Evolutionary conservation across 2,329 filamentous ascomycete genomes (phyloP).

Genomic region (Acrocalymma vagum): DNA sequence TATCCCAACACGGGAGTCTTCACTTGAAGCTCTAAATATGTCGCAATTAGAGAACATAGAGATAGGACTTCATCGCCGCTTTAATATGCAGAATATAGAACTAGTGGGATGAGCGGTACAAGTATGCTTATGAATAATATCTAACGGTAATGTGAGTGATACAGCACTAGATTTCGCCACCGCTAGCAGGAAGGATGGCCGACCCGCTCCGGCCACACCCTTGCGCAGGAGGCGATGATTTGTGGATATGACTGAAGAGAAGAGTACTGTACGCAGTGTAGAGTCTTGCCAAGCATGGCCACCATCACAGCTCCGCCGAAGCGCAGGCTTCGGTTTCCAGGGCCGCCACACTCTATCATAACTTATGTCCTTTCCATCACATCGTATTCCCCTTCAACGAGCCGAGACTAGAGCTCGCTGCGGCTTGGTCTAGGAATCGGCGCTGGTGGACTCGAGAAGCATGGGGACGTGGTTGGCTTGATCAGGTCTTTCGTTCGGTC

Average conservation of each 20-base stretch:
- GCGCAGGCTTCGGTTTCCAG: conserved; percentile 11
- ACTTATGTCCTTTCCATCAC: conserved; percentile 11
- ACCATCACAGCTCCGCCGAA: too few relatives aligned
- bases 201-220: conserved; percentile 4
- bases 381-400: conserved; percentile 8
- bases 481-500: conserved; percentile 10
- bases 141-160: too few relatives aligned
- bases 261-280: conserved; percentile 17
- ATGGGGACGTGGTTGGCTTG: conserved; percentile 10
- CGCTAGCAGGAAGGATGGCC: conserved; percentile 4
- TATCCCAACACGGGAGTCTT: too few relatives aligned
- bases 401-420: conserved; percentile 8
- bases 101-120: too few relatives aligned
- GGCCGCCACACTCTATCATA: conserved; percentile 7
- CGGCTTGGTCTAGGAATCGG: conserved; percentile 9
- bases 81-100: too few relatives aligned
- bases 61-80: too few relatives aligned
- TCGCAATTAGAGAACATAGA: too few relatives aligned
- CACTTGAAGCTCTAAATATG: too few relatives aligned
- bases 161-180: too few relatives aligned
- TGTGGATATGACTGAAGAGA: conserved; percentile 14
- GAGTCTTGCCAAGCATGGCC: conserved; percentile 15
- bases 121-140: too few relatives aligned
- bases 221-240: conserved; percentile 13
- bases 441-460: conserved; percentile 9